Percentiles rank a stretch among this genome's conserved stretches.
Conservation (phyloP, 2,329 filamentous ascomycete genomes). For the Paraphoma chrysanthemicola region DNA sequence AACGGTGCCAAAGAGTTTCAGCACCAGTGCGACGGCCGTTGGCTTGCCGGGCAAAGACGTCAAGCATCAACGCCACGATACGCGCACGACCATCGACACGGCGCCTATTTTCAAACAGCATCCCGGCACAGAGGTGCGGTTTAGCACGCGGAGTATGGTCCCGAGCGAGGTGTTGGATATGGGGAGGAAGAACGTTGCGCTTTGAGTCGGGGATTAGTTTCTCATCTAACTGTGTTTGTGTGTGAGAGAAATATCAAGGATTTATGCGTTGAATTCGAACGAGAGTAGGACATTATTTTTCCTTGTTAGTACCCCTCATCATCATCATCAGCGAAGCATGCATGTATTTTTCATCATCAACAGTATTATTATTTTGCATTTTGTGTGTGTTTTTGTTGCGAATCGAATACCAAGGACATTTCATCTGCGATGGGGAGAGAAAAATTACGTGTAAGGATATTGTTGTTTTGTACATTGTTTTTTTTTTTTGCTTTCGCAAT, state of each 20-base stretch:
- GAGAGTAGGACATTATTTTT: no score
- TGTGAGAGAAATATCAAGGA: background rate
- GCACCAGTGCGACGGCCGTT: conserved; percentile 1
- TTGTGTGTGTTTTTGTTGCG: no score
- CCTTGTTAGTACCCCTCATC: no score
- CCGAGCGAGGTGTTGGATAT: conserved; percentile 49
- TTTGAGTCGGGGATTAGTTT: conserved; percentile 6
- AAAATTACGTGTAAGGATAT: no score
- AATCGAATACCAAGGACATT: no score
- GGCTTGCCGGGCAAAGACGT: conserved; percentile 40
- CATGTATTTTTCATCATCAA: background rate
- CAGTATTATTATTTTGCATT: no score
- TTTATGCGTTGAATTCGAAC: no score
- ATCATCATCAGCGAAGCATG: background rate
- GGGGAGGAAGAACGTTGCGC: conserved; percentile 28
- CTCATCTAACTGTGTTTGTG: background rate
- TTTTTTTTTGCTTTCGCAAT: no score
- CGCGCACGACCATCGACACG: conserved; percentile 30
- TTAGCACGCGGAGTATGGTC: conserved; percentile 46
- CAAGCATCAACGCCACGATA: conserved; percentile 44
- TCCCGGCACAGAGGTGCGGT: conserved; percentile 49
- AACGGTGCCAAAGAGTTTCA: conserved; percentile 29
- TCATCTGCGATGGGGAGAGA: no score
- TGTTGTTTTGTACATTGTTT: no score
- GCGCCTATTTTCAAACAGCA: conserved; percentile 50